Conservation (phyloP, 129 eudicot genomes). For the Glebionis coronaria region DNA sequence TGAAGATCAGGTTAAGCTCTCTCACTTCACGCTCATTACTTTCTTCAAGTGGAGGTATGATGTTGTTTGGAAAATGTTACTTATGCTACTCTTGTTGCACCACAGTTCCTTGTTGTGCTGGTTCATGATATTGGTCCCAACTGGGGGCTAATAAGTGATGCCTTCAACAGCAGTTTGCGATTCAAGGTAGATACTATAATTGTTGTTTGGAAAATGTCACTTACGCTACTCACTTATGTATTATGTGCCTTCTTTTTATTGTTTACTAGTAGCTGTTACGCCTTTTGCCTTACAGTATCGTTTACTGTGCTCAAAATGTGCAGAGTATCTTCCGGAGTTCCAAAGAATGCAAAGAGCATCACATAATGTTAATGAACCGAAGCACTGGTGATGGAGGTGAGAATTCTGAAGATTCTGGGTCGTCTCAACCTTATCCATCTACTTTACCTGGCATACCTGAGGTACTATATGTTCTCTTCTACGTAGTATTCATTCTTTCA, state of each 20-base stretch:
- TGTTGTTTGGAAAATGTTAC: constrained; percentile 20
- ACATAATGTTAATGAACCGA: constrained; percentile 64
- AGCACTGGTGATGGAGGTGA: constrained; percentile 75
- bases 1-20: constrained; percentile 72
- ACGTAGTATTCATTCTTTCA: neutral
- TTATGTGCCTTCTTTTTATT: neutral
- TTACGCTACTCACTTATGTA: neutral
- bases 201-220: too few species aligned
- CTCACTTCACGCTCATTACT: neutral
- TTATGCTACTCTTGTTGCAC: constrained; percentile 15
- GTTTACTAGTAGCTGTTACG: neutral
- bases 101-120: constrained; percentile 86
- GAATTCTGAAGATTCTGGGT: constrained; percentile 82
- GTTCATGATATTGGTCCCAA: constrained; percentile 96
- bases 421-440: constrained; percentile 80
- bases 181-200: constrained; percentile 51
- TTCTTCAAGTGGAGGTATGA: neutral
- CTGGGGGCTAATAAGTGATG: constrained; percentile 97
- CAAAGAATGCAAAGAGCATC: constrained; percentile 79
- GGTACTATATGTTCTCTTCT: constrained; percentile 33
- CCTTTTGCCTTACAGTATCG: constrained; percentile 2
- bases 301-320: constrained; percentile 16
- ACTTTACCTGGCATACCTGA: constrained; percentile 90
- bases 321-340: constrained; percentile 70
- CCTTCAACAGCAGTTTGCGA: constrained; percentile 68